Percentiles rank a stretch among this genome's conserved stretches.
phyloP scores from a whole-genome alignment of 1,139 yeast genomes.

The Hyphopichia wangnamkhiaoensis region DNA sequence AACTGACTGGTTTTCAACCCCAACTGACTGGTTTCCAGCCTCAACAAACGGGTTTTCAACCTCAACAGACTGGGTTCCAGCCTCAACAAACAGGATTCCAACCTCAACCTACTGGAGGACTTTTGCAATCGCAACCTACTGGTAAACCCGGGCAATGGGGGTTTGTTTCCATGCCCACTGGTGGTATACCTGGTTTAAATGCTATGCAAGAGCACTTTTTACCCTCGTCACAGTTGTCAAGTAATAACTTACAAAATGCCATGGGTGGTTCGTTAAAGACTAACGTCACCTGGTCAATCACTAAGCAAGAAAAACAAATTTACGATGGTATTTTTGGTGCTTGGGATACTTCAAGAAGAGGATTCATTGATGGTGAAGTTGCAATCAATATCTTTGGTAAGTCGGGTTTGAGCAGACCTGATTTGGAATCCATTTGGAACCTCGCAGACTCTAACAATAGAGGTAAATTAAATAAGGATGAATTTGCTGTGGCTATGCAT shows the following conservation, averaged over 20 bases:
- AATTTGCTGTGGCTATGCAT: constrained; percentile 84
- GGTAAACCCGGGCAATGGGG: constrained; percentile 88
- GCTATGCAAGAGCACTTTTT: constrained; percentile 75
- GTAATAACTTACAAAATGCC: constrained; percentile 45
- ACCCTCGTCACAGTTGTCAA: constrained; percentile 54
- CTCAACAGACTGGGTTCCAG: constrained; percentile 35
- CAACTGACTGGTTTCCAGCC: constrained; percentile 37
- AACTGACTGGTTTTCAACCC: constrained; percentile 33
- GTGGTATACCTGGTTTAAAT: constrained; percentile 75
- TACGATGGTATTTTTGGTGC: constrained; percentile 87
- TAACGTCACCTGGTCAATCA: constrained; percentile 73
- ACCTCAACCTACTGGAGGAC: constrained; percentile 44
- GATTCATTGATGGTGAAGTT: constrained; percentile 74
- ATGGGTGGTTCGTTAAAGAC: constrained; percentile 54
- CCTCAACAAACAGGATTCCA: constrained; percentile 41
- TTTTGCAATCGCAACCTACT: constrained; percentile 54
- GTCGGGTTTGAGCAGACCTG: constrained; percentile 83
- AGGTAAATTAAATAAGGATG: constrained; percentile 74
- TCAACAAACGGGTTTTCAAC: constrained; percentile 32
- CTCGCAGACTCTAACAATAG: constrained; percentile 69
- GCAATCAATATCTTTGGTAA: constrained; percentile 89
- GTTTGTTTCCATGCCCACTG: constrained; percentile 69
- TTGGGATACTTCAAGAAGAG: constrained; percentile 73
- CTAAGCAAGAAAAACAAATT: constrained; percentile 81
- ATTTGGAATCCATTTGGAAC: constrained; percentile 89